Base-by-base conservation (phyloP, 2,329 filamentous ascomycete species). In the Periconia sp. region DNA sequence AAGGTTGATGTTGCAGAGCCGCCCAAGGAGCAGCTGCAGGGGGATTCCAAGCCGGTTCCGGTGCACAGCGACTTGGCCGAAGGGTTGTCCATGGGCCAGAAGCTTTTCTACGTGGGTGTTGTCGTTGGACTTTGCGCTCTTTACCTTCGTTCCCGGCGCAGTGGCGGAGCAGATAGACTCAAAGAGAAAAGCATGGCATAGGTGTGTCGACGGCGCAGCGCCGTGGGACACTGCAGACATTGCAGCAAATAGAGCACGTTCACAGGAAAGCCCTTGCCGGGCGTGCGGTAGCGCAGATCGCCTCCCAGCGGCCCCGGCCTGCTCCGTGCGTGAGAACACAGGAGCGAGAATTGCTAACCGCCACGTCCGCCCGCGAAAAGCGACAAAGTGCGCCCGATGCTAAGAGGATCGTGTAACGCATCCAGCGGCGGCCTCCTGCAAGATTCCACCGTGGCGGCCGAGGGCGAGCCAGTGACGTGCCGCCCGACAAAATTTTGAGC, bases 101-200 rank as follows among this genome's bases (percentile, higher is more conserved):
- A 79, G 68, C 41, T 78, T 24, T 69, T 74, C 46, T 63, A 76
- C 47, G 48, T 76, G 35, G 71, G 63, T 19, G 65, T 70, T 31
- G 69, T 79, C 43, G 58, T 77, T 43, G 68, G 63, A 25, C 59
- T 71, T 33, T 75, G 74, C 41, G 59, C 62, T 35, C 49, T 71
- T 34, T 74, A 73, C 50, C 40, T 75, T 43, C 69, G 62, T 48
- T 69, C 65, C 32, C 63, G 69, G 31, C 60, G 59, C 29, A 52
- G 51, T 23, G 49, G 42, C 30, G 53, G 51, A 31, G 48, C 51
- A 24, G 46, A 46, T 17, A 31, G 45, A 17, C 30, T 54, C n/a
- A 69, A 69, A 47, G 68, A 68, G 52, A 73, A 71, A 61, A 71
- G 65, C 56, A 68, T 73, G 59, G 71, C 68, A 25, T 73, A 66